phyloP scores from a whole-genome alignment of 768 basidiomycete genomes.

The Rhodotorula sphaerocarpa region DNA sequence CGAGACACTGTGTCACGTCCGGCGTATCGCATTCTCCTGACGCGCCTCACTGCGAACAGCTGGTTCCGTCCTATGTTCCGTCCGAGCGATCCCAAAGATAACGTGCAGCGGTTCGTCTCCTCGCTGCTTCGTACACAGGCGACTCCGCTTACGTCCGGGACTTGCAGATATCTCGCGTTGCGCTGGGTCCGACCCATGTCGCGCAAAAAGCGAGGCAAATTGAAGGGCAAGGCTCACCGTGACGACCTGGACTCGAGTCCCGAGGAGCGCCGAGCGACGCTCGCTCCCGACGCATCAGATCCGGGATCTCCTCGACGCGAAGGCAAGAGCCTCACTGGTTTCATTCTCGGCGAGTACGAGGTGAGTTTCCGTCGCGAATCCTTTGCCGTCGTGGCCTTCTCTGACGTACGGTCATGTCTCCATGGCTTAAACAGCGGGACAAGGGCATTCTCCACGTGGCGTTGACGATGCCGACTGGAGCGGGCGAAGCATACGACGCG shows the following conservation, averaged over 20 bases:
- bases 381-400: not conserved
- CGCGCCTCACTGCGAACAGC: too few species aligned
- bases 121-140: not conserved
- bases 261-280: not conserved
- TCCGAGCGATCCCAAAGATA: too few species aligned
- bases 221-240: not conserved
- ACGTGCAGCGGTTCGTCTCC: too few species aligned
- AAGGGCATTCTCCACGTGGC: constrained; percentile 17
- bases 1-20: too few species aligned
- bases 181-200: constrained; percentile 17
- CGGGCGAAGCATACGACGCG: constrained; percentile 26
- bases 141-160: not conserved
- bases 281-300: not conserved
- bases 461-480: constrained; percentile 19
- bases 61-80: too few species aligned
- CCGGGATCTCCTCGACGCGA: constrained; percentile 1
- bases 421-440: constrained; percentile 17
- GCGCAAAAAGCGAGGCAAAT: constrained; percentile 26
- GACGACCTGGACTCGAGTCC: not conserved
- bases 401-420: too few species aligned
- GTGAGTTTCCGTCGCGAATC: constrained; percentile 8
- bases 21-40: not conserved
- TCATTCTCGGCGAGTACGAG: constrained; percentile 26
- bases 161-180: constrained; percentile 19
- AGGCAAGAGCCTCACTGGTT: constrained; percentile 19